phyloP scores from a whole-genome alignment of 148 eudicot species.

The Vaccinium darrowii region DNA sequence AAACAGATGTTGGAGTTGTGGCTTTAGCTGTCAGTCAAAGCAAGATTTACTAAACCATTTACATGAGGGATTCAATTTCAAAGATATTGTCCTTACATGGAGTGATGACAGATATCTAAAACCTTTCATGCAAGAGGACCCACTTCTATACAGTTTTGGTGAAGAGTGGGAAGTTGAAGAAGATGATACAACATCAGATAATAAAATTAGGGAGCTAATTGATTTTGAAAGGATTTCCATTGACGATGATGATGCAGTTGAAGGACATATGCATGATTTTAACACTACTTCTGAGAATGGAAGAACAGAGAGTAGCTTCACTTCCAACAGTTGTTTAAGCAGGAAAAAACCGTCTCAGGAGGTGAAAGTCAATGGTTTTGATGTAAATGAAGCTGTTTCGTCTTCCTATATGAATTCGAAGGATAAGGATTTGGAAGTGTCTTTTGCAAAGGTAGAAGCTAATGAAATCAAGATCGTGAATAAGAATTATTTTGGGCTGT shows the following conservation, averaged over 20 bases:
- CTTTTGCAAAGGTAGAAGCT: conserved; percentile 43
- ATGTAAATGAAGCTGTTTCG: conserved; percentile 7
- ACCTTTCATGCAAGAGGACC: conserved; percentile 76
- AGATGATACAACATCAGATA: conserved; percentile 36
- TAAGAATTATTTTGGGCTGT: conserved; percentile 79
- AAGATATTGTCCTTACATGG: conserved; percentile 50
- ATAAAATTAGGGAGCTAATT: conserved; percentile 36
- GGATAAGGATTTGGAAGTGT: conserved; percentile 21
- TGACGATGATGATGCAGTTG: conserved; percentile 38
- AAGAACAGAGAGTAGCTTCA: conserved; percentile 24
- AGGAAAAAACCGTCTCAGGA: conserved; percentile 20
- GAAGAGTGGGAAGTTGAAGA: conserved; percentile 66
- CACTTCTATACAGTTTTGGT: conserved; percentile 73
- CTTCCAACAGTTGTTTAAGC: conserved; percentile 18
- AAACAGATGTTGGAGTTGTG: conserved; percentile 77
- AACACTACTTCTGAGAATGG: conserved; percentile 28
- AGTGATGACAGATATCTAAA: conserved; percentile 72
- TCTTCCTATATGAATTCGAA: conserved; percentile 21
- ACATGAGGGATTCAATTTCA: conserved; percentile 35
- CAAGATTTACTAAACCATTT: conserved; percentile 57
- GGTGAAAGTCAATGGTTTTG: conserved; percentile 28
- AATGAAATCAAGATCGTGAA: conserved; percentile 60
- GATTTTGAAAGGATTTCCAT: conserved; percentile 33
- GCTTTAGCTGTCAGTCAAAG: conserved; percentile 39
- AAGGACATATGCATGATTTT: conserved; percentile 13